These are phyloP conservation scores for Leccinum broughii DNA, from an alignment of 768 basidiomycete genomes.

Conservation along the genomic window DNA sequence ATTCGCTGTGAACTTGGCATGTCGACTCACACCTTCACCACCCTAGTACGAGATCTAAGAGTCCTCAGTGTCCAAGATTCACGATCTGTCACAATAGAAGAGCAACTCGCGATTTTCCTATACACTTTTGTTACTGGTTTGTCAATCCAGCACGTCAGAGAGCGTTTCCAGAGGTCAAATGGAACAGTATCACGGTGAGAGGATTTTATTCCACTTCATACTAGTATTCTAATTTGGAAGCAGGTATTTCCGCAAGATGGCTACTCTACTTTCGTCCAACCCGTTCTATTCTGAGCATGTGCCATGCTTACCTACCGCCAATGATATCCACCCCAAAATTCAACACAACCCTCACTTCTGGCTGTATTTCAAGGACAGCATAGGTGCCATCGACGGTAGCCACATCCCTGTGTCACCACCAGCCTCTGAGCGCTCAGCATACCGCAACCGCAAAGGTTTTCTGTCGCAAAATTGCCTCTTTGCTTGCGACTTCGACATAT, in stretches of 20 bases:
- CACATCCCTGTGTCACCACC: not conserved
- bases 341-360: not conserved
- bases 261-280: not conserved
- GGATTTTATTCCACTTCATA: not conserved
- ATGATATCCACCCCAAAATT: not conserved
- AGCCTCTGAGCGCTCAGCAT: not conserved
- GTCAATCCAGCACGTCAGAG: not conserved
- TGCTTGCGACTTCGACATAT: not conserved
- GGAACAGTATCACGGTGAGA: not conserved
- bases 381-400: not conserved
- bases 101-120: not conserved
- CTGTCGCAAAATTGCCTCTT: not conserved
- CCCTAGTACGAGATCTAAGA: not conserved
- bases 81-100: not conserved
- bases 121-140: constrained; percentile 1
- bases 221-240: not conserved
- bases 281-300: not conserved
- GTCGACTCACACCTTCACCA: not conserved
- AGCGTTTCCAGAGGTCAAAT: not conserved
- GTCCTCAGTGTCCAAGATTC: not conserved
- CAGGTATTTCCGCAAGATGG: not conserved
- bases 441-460: not conserved
- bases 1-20: not conserved
- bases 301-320: not conserved
- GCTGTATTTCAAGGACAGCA: not conserved